phyloP scores from a whole-genome alignment of 2,329 filamentous ascomycete genomes.

The Exserohilum rostratum region DNA sequence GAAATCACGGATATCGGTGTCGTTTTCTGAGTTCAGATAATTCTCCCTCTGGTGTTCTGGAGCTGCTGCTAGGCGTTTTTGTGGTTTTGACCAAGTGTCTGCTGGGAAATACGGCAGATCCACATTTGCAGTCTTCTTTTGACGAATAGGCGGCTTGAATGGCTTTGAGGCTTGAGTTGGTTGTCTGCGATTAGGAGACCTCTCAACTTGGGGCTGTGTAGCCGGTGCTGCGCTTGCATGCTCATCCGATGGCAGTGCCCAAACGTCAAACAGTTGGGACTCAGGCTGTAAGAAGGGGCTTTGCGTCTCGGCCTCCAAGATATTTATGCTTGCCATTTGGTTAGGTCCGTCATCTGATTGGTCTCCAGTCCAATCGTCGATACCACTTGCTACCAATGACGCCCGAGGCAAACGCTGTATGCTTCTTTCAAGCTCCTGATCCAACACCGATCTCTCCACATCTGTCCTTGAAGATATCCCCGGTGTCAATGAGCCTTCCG shows the following conservation, averaged over 20 bases:
- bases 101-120: background rate
- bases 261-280: background rate
- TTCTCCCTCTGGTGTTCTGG: background rate
- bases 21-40: slow-evolving; percentile 14
- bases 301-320: background rate
- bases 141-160: slow-evolving; percentile 1
- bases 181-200: slow-evolving; percentile 13
- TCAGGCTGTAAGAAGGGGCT: background rate
- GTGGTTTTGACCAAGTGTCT: background rate
- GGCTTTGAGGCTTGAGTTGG: slow-evolving; percentile 12
- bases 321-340: background rate
- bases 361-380: background rate
- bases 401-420: slow-evolving; percentile 7
- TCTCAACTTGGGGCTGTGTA: background rate
- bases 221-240: background rate
- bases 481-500: slow-evolving; percentile 23
- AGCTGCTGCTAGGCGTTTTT: background rate
- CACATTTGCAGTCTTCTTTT: slow-evolving; percentile 4
- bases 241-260: background rate
- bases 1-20: slow-evolving; percentile 37
- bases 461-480: slow-evolving; percentile 19
- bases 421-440: slow-evolving; percentile 16
- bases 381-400: background rate
- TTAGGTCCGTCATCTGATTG: too few relatives aligned
- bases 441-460: background rate